Evolutionary conservation across 164 flowering plant genomes (phyloP).

Genomic region (Houttuynia cordata): DNA sequence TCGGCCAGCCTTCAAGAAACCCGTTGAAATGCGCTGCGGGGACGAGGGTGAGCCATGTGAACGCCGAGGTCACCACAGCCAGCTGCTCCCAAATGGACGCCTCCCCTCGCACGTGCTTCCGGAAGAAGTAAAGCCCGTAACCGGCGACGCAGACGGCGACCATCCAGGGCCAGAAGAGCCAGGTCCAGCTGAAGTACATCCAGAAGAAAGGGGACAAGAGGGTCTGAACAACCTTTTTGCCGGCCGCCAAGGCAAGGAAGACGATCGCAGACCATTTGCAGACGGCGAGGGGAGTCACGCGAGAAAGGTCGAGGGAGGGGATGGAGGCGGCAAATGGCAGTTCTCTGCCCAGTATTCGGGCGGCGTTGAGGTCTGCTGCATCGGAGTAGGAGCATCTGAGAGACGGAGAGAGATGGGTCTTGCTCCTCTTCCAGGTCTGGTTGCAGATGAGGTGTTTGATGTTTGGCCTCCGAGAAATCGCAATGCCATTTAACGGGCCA

Average conservation of each 20-base stretch:
- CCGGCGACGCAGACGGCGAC: conserved; percentile 41
- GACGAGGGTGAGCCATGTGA: conserved; percentile 83
- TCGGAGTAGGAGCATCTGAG: conserved; percentile 22
- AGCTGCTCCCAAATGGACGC: conserved; percentile 57
- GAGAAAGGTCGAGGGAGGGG: conserved; percentile 22
- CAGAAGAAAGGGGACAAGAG: conserved; percentile 61
- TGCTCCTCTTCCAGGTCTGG: neutral
- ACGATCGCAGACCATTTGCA: conserved; percentile 49
- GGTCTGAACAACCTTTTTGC: conserved; percentile 39
- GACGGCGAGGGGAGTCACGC: conserved; percentile 42
- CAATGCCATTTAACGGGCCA: neutral
- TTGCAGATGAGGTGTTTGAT: conserved; percentile 3
- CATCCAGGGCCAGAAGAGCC: conserved; percentile 92
- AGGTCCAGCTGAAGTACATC: conserved; percentile 93
- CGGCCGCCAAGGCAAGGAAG: conserved; percentile 35
- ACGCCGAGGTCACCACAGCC: conserved; percentile 47
- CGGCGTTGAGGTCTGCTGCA: no score
- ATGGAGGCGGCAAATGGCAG: conserved; percentile 23
- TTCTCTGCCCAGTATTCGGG: conserved; percentile 18
- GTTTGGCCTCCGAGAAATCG: conserved; percentile 5
- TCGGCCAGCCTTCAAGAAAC: conserved; percentile 89
- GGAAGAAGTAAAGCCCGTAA: conserved; percentile 46
- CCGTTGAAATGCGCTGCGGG: conserved; percentile 83
- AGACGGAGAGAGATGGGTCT: conserved; percentile 12
- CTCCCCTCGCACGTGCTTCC: conserved; percentile 36